Evolutionary conservation across 1,139 yeast species (phyloP).

Genomic region (Yamadazyma siamensis): DNA sequence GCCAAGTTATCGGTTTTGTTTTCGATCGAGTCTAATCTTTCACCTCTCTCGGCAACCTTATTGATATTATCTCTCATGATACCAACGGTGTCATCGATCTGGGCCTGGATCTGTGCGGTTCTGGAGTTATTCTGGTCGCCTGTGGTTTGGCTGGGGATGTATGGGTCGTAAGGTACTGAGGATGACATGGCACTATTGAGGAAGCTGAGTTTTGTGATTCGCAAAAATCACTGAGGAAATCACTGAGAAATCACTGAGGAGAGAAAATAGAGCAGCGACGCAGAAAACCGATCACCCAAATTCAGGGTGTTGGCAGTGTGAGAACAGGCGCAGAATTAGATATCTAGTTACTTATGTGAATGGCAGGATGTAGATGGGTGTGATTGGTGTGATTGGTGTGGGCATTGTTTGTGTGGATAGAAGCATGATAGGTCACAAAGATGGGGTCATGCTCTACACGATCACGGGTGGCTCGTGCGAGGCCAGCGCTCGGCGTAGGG

Average conservation of each 20-base stretch:
- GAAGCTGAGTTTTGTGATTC: not conserved
- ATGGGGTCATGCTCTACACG: too few species aligned
- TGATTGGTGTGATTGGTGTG: not conserved
- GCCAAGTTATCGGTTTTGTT: constrained; percentile 94
- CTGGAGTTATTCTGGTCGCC: constrained; percentile 56
- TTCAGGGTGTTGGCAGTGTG: too few species aligned
- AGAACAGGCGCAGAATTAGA: too few species aligned
- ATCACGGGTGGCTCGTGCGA: too few species aligned
- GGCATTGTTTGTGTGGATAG: too few species aligned
- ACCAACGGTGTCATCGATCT: constrained; percentile 95
- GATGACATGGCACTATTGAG: constrained; percentile 75
- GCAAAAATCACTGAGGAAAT: not conserved
- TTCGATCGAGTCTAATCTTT: constrained; percentile 87
- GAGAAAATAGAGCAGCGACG: too few species aligned
- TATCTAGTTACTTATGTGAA: too few species aligned
- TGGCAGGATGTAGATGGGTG: not conserved
- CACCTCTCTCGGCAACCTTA: constrained; percentile 93
- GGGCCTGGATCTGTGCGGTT: constrained; percentile 86
- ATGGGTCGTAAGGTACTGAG: constrained; percentile 88
- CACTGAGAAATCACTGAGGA: too few species aligned
- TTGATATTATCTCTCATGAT: constrained; percentile 97
- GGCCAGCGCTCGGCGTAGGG: too few species aligned
- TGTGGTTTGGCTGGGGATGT: constrained; percentile 63
- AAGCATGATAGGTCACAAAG: too few species aligned
- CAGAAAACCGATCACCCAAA: too few species aligned